These are phyloP conservation scores for Naganishia sp. DNA, from an alignment of 1,284 basidiomycete genomes.

Conservation along the genomic window DNA sequence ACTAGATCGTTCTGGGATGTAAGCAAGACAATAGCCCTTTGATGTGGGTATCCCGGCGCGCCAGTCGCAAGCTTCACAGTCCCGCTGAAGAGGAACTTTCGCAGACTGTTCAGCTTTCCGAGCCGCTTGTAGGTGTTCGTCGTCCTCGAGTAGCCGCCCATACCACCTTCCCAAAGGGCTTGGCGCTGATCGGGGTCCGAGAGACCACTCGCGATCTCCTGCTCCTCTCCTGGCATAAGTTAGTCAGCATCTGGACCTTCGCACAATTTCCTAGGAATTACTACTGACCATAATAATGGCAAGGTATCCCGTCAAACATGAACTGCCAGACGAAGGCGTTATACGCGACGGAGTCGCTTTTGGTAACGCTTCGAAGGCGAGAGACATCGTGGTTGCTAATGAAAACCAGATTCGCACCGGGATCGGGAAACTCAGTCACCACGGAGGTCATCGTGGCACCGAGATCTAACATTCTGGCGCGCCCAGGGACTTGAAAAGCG, in stretches of 20 bases:
- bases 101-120: slow-evolving; percentile 67
- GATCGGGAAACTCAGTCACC: slow-evolving; percentile 58
- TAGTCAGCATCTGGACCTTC: too few relatives aligned
- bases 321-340: slow-evolving; percentile 69
- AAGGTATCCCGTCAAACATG: slow-evolving; percentile 64
- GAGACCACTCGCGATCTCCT: slow-evolving; percentile 61
- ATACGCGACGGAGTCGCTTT: slow-evolving; percentile 50
- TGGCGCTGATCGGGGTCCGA: slow-evolving; percentile 71
- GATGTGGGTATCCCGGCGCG: slow-evolving; percentile 61
- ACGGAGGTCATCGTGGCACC: slow-evolving; percentile 61
- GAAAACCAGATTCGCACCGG: slow-evolving; percentile 70
- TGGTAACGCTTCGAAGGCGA: slow-evolving; percentile 65
- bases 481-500: slow-evolving; percentile 66
- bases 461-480: slow-evolving; percentile 64
- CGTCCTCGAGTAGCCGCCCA: slow-evolving; percentile 57
- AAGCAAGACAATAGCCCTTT: slow-evolving; percentile 62
- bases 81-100: slow-evolving; percentile 63
- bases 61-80: slow-evolving; percentile 54
- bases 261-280: too few relatives aligned
- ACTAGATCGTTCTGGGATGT: slow-evolving; percentile 63
- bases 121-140: slow-evolving; percentile 65
- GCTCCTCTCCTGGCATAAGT: slow-evolving; percentile 59
- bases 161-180: slow-evolving; percentile 72
- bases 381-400: slow-evolving; percentile 80
- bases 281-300: slow-evolving; percentile 61